Conservation (phyloP, 768 basidiomycete species). For the Rubroboletus satanas region DNA sequence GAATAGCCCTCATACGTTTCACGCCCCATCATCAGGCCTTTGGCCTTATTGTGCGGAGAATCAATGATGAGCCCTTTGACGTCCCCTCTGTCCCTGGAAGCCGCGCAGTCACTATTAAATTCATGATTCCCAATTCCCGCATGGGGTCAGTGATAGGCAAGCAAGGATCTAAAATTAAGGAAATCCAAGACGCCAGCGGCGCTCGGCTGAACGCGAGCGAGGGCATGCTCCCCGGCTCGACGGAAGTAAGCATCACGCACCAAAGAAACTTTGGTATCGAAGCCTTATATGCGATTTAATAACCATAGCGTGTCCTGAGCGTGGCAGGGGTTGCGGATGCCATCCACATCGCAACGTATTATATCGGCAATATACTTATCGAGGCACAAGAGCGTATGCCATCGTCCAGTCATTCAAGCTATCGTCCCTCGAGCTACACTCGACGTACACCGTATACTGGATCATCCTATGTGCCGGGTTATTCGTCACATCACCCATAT, state of each 20-base stretch:
- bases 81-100: constrained; percentile 97
- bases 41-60: constrained; percentile 95
- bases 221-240: constrained; percentile 98
- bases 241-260: constrained; percentile 63
- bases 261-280: not conserved
- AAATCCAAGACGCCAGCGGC: constrained; percentile 98
- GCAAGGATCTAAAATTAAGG: constrained; percentile 96
- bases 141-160: constrained; percentile 99
- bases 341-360: constrained; percentile 98
- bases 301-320: constrained; percentile 82
- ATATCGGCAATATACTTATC: constrained; percentile 96
- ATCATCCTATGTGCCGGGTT: constrained; percentile 72
- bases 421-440: constrained; percentile 62
- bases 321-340: constrained; percentile 99
- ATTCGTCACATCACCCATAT: constrained; percentile 45
- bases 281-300: constrained; percentile 15
- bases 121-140: constrained; percentile 98
- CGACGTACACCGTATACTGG: constrained; percentile 46
- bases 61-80: constrained; percentile 99
- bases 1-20: not conserved
- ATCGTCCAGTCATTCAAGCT: constrained; percentile 50
- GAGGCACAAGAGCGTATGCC: constrained; percentile 87
- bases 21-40: constrained; percentile 64
- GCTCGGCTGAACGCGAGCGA: constrained; percentile 95
- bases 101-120: constrained; percentile 98